These are phyloP conservation scores for Diaporthe velutina DNA, from an alignment of 2,329 filamentous ascomycete species.

Conservation along the genomic window DNA sequence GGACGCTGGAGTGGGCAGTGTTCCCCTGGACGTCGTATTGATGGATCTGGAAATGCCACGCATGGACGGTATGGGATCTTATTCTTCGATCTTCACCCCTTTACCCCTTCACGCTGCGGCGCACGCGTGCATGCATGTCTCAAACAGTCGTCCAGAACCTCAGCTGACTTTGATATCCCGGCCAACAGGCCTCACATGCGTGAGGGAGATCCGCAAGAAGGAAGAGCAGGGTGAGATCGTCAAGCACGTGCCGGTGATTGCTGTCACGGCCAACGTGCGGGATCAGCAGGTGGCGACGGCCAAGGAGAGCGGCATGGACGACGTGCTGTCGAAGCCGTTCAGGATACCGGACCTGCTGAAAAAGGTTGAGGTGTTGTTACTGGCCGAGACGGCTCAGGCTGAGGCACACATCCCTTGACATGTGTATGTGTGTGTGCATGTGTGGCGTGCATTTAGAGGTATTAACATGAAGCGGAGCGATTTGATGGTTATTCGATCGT, in stretches of 20 bases:
- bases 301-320: constrained; percentile 57
- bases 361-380: constrained; percentile 53
- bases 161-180: neutral
- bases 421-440: neutral
- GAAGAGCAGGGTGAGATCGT: constrained; percentile 49
- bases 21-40: constrained; percentile 54
- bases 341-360: constrained; percentile 58
- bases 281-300: constrained; percentile 55
- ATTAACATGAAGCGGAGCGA: neutral
- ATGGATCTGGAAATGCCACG: constrained; percentile 65
- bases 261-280: constrained; percentile 61
- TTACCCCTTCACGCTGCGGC: no score
- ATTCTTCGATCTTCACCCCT: neutral
- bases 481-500: neutral
- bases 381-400: constrained; percentile 21
- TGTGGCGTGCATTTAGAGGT: neutral
- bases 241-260: constrained; percentile 58
- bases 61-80: constrained; percentile 52
- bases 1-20: constrained; percentile 34
- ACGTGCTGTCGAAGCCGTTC: constrained; percentile 71
- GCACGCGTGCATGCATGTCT: neutral
- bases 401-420: constrained; percentile 10
- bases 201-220: constrained; percentile 54
- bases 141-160: neutral
- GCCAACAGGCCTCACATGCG: constrained; percentile 52